These are phyloP conservation scores for Conticribra weissflogii DNA, from an alignment of 108 stramenopile genomes.

Conservation along the genomic window DNA sequence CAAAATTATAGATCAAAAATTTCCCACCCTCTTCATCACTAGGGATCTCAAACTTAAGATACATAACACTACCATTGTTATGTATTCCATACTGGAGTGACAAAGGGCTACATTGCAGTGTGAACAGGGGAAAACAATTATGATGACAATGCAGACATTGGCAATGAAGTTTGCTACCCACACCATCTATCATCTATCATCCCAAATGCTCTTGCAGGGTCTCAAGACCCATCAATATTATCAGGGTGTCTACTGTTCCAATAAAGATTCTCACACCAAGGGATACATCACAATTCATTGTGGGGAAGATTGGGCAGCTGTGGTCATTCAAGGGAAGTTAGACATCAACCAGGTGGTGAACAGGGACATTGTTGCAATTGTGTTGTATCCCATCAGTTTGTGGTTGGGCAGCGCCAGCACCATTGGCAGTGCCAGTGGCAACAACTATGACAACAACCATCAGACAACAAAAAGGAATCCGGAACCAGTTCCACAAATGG, in stretches of 20 bases:
- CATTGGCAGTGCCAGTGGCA: constrained; percentile 3
- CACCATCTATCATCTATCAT: constrained; percentile 65
- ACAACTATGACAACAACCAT: background rate
- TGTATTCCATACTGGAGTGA: too few species aligned
- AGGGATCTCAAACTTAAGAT: too few species aligned
- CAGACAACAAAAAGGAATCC: constrained; percentile 14
- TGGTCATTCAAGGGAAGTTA: constrained; percentile 57
- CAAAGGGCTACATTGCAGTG: too few species aligned
- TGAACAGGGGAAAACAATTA: background rate
- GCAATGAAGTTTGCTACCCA: constrained; percentile 52
- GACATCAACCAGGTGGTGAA: constrained; percentile 95
- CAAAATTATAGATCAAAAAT: too few species aligned
- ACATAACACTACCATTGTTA: too few species aligned
- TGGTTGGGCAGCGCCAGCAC: constrained; percentile 48
- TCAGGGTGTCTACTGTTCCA: constrained; percentile 71
- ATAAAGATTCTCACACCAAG: constrained; percentile 25
- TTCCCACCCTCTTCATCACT: too few species aligned
- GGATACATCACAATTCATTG: constrained; percentile 75
- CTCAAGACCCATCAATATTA: constrained; percentile 68
- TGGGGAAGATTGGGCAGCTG: constrained; percentile 81
- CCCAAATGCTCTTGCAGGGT: constrained; percentile 56
- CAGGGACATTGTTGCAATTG: constrained; percentile 95
- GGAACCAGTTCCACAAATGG: too few species aligned
- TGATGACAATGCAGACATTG: background rate
- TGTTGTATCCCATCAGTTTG: constrained; percentile 59